Evolutionary conservation across 768 basidiomycete genomes (phyloP).

Genomic region (Agaricus bisporus): DNA sequence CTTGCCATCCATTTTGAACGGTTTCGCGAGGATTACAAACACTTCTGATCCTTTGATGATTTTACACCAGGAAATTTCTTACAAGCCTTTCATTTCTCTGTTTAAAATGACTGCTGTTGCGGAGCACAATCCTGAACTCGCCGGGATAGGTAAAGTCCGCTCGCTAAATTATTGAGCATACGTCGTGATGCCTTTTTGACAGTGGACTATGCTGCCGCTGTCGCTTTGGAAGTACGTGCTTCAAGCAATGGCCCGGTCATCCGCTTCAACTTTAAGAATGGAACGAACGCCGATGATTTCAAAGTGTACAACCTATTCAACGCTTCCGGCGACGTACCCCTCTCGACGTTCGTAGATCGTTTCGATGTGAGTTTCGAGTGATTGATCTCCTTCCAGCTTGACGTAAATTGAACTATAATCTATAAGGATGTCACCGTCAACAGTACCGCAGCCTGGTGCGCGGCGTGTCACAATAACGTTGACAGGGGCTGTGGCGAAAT

Average conservation of each 20-base stretch:
- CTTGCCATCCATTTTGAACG: conserved; percentile 51
- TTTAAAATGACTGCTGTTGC: conserved; percentile 71
- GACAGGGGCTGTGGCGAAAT: conserved; percentile 53
- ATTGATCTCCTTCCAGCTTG: neutral
- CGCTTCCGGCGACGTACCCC: conserved; percentile 42
- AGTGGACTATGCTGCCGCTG: conserved; percentile 60
- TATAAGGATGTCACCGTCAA: conserved; percentile 43
- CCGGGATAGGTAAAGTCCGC: conserved; percentile 45
- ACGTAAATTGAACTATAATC: neutral
- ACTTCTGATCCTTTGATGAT: conserved; percentile 48
- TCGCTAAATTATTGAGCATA: neutral
- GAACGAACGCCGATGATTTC: conserved; percentile 42
- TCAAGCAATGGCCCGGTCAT: conserved; percentile 43
- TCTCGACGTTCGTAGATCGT: conserved; percentile 43
- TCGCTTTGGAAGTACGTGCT: conserved; percentile 52
- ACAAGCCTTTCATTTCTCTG: conserved; percentile 73
- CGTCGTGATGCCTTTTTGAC: neutral
- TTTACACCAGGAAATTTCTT: conserved; percentile 54
- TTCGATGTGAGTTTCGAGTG: conserved; percentile 22
- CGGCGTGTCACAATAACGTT: conserved; percentile 47
- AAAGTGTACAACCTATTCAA: conserved; percentile 41
- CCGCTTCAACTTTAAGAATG: conserved; percentile 68
- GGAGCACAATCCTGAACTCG: conserved; percentile 42
- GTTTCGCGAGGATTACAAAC: conserved; percentile 46
- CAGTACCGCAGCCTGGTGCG: conserved; percentile 53